phyloP scores from a whole-genome alignment of 345 rosid genomes.

The Cardamine occulta region DNA sequence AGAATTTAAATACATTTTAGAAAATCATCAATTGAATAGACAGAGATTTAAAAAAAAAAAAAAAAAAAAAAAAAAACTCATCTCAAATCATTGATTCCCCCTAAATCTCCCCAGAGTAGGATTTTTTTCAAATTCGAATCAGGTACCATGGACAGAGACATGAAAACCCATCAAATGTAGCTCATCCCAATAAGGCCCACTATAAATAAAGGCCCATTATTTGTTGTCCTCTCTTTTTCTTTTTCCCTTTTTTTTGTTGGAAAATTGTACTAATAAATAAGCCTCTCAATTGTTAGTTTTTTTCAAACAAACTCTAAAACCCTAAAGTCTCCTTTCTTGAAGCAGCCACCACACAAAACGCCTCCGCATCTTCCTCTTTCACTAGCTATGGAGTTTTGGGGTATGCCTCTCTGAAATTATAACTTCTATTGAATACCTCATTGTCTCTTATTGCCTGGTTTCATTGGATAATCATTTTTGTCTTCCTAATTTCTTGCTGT shows the following conservation, averaged over 20 bases:
- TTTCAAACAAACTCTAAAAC: constrained; percentile 8
- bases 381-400: constrained; percentile 44
- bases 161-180: too few species aligned
- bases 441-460: background rate
- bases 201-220: background rate
- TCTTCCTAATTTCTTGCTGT: background rate
- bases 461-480: background rate
- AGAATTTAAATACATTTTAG: too few species aligned
- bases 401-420: constrained; percentile 16
- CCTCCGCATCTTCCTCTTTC: background rate
- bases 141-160: too few species aligned
- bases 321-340: constrained; percentile 22
- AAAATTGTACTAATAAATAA: background rate
- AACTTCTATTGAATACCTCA: background rate
- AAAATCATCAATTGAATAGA: too few species aligned
- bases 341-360: constrained; percentile 26
- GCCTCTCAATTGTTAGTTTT: background rate
- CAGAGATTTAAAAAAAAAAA: too few species aligned
- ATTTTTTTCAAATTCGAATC: too few species aligned
- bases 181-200: background rate
- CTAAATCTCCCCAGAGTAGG: too few species aligned
- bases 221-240: background rate
- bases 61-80: too few species aligned
- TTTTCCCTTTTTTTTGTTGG: background rate
- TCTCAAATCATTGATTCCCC: too few species aligned